These are phyloP conservation scores for Boletellus emodensis DNA, from an alignment of 768 basidiomycete species.

Conservation along the genomic window DNA sequence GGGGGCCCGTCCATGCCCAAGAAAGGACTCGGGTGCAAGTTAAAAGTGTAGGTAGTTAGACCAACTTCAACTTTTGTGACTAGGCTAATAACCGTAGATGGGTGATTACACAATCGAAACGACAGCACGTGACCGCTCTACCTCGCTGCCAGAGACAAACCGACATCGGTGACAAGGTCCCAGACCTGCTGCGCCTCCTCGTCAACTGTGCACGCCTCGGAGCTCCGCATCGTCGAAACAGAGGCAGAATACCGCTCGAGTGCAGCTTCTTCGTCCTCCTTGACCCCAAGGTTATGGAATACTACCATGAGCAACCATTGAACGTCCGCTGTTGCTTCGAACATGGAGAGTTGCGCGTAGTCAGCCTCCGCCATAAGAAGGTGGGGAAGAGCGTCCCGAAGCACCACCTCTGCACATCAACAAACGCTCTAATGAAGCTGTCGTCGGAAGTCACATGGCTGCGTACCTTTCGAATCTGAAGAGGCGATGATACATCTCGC, in stretches of 20 bases:
- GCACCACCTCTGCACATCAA: conserved; percentile 27
- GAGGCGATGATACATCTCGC: conserved; percentile 72
- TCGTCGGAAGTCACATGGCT: background rate
- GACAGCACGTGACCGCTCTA: conserved; percentile 26
- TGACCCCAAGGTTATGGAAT: conserved; percentile 64
- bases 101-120: conserved; percentile 21
- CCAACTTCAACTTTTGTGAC: background rate
- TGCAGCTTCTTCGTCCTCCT: conserved; percentile 50
- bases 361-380: conserved; percentile 64
- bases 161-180: conserved; percentile 56
- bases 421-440: conserved; percentile 13
- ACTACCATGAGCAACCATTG: conserved; percentile 69
- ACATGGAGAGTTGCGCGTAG: conserved; percentile 56
- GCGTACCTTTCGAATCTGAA: conserved; percentile 43
- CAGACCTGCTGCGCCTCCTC: conserved; percentile 52
- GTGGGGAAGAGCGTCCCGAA: conserved; percentile 58
- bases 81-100: conserved; percentile 9
- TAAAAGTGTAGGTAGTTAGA: conserved; percentile 8
- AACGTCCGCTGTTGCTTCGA: conserved; percentile 58
- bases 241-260: conserved; percentile 48
- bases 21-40: conserved; percentile 5
- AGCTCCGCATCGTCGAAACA: conserved; percentile 35
- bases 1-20: conserved; percentile 81
- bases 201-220: conserved; percentile 46
- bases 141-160: conserved; percentile 46